Base-by-base conservation (phyloP, 352 stramenopile genomes). In the Pythium aquatile region DNA sequence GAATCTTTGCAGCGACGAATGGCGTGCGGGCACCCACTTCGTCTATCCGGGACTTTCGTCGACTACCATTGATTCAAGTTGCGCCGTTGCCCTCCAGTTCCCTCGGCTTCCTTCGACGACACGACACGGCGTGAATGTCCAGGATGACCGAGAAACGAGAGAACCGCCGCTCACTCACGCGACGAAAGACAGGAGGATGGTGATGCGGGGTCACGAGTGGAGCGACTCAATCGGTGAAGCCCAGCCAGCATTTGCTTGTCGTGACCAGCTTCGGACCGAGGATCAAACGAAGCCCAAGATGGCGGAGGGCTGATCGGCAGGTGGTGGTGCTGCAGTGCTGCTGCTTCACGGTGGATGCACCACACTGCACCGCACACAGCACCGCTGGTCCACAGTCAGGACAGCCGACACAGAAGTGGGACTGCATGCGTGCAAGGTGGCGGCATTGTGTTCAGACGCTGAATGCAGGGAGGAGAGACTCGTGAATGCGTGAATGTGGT, bases 371-470 rank as follows among this genome's bases (percentile, higher is more conserved):
- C 44, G 20, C 44, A 28, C 17, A 30, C 44, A 24, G 10, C 44
- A 29, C 44, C 44, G 20, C 44, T n/a, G 37, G 10, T 30, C 24
- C 44, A 51, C 44, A 51, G 44, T 51, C 44, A 51, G 44, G 44
- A 51, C 44, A 51, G 44, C 44, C 44, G 20, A 6, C 29, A 8
- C 44, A 51, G n/a, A 28, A 51, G 44, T 51, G 44, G 44, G 44
- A 51, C 44, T 35, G 32, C 32, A 35, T 35, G 32, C 32, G 32
- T 35, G 32, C 32, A 35, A 24, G 20, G 5, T 35, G 32, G 32
- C 32, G 32, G 32, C 32, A 9, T 9, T 35, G n/a, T 17, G 24
- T 51, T 26, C 44, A 51, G 17, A 30, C 10, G 8, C 44, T 51
- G 44, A 17, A 51, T 51, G 44, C n/a, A 11, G 20, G 44, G 44